phyloP scores from a whole-genome alignment of 768 basidiomycete species.

The Serpula lacrymans region DNA sequence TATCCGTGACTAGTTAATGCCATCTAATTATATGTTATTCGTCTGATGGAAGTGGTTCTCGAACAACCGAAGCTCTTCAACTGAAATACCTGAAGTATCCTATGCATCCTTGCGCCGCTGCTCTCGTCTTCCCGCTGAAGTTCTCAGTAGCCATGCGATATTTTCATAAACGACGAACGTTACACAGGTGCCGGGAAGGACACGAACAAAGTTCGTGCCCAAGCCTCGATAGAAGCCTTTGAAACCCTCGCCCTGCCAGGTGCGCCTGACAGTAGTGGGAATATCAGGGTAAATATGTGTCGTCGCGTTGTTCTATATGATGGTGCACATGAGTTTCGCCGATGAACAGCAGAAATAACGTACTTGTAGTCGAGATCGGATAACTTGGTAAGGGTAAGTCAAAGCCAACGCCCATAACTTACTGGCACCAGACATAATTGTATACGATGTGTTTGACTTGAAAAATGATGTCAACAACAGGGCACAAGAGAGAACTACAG shows the following conservation, averaged over 20 bases:
- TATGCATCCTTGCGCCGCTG: slow-evolving; percentile 2
- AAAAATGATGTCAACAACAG: slow-evolving; percentile 3
- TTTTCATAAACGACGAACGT: slow-evolving; percentile 99
- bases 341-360: slow-evolving; percentile 13
- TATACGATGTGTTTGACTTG: slow-evolving; percentile 92
- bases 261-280: slow-evolving; percentile 71
- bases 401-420: slow-evolving; percentile 79
- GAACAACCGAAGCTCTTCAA: too few relatives aligned
- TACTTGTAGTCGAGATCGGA: slow-evolving; percentile 92
- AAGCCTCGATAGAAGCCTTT: slow-evolving; percentile 93
- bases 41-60: too few relatives aligned
- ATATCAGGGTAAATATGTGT: slow-evolving; percentile 77
- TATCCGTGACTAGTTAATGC: too few relatives aligned
- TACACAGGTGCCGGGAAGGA: slow-evolving; percentile 95
- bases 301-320: slow-evolving; percentile 60
- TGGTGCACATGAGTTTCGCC: slow-evolving; percentile 3
- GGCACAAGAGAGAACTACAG: slow-evolving; percentile 1
- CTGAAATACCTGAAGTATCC: too few relatives aligned
- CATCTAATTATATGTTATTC: too few relatives aligned
- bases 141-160: slow-evolving; percentile 75
- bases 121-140: slow-evolving; percentile 55
- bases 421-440: slow-evolving; percentile 86
- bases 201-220: slow-evolving; percentile 89
- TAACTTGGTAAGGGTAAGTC: slow-evolving; percentile 98
- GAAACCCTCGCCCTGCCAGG: slow-evolving; percentile 78